Evolutionary conservation across 2,329 filamentous ascomycete genomes (phyloP).

Genomic region (Alternaria sp.): DNA sequence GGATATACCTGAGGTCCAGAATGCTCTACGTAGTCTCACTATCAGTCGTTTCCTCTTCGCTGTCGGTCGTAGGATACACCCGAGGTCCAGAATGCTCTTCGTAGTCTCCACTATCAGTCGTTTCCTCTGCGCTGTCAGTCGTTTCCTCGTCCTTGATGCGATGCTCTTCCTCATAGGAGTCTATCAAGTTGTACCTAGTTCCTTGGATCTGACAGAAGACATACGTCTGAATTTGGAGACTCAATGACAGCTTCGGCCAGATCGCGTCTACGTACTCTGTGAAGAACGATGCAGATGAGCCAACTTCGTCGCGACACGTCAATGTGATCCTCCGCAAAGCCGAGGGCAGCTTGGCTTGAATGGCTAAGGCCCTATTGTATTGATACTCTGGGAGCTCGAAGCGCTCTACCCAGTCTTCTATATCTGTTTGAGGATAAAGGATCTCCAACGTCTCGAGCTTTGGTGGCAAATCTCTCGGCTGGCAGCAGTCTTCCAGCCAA

Average conservation of each 20-base stretch:
- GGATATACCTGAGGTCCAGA: too few species aligned
- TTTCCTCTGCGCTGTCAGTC: too few species aligned
- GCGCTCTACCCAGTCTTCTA: conserved; percentile 14
- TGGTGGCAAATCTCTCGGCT: conserved; percentile 17
- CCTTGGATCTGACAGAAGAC: conserved; percentile 10
- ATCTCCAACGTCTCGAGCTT: conserved; percentile 23
- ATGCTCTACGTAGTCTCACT: background rate
- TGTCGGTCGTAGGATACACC: background rate
- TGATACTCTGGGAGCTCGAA: background rate
- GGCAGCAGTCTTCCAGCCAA: background rate
- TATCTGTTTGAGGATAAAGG: conserved; percentile 14
- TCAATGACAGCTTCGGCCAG: conserved; percentile 10
- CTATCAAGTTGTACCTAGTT: conserved; percentile 8
- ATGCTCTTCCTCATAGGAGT: too few species aligned
- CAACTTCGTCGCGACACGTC: conserved; percentile 21
- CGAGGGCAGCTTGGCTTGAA: background rate
- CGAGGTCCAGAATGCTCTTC: too few species aligned
- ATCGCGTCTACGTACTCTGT: conserved; percentile 6
- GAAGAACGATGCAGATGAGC: conserved; percentile 8
- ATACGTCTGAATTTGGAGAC: conserved; percentile 13
- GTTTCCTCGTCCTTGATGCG: too few species aligned
- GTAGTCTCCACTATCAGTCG: too few species aligned
- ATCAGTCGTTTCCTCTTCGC: background rate
- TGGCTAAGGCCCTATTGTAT: background rate
- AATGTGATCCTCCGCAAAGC: conserved; percentile 15